A percentile compares a stretch with the other conserved stretches of the same genome.
phyloP scores from a whole-genome alignment of 2,329 filamentous ascomycete species.

The Hawksworthiomyces lignivorus region DNA sequence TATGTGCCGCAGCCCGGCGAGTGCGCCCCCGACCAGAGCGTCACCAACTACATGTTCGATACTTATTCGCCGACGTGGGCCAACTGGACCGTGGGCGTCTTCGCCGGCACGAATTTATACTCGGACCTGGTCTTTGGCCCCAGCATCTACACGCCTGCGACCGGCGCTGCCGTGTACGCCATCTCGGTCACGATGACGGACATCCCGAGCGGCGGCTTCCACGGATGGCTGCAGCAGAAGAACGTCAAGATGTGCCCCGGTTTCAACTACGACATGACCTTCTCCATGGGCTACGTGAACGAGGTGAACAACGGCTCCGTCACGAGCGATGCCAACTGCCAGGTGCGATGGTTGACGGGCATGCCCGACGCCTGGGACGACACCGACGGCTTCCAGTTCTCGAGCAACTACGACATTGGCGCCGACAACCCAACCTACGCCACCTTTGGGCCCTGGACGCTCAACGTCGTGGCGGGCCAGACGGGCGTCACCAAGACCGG shows the following conservation, averaged over 20 bases:
- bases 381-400: conserved; percentile 7
- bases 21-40: conserved; percentile 7
- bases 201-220: conserved; percentile 1
- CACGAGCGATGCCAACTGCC: conserved; percentile 3
- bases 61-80: conserved; percentile 9
- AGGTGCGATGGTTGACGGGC: conserved; percentile 8
- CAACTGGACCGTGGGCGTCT: conserved; percentile 8
- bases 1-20: conserved; percentile 2
- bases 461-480: conserved; percentile 5
- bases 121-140: background rate
- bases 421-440: conserved; percentile 8
- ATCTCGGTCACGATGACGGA: conserved; percentile 1
- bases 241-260: conserved; percentile 9
- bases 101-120: background rate
- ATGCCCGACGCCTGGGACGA: conserved; percentile 4
- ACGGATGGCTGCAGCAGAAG: conserved; percentile 6
- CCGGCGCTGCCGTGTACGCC: background rate
- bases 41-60: conserved; percentile 9
- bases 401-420: conserved; percentile 7
- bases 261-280: conserved; percentile 8
- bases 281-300: conserved; percentile 9
- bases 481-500: conserved; percentile 4
- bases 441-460: conserved; percentile 6
- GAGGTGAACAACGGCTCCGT: conserved; percentile 2
- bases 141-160: background rate